Conservation (phyloP, 2,329 filamentous ascomycete genomes). For the Clonostachys byssicola region DNA sequence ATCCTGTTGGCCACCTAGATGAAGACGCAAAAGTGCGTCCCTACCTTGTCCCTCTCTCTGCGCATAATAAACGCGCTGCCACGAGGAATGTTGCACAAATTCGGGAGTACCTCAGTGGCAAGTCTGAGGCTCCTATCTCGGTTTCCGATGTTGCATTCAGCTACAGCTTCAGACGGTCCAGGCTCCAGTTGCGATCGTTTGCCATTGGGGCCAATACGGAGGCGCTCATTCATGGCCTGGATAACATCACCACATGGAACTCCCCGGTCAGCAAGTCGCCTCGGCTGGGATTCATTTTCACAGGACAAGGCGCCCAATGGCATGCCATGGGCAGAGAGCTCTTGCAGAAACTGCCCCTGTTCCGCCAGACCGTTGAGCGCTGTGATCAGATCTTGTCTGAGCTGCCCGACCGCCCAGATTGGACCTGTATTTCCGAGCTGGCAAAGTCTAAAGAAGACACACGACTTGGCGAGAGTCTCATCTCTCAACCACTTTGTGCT, state of each 20-base stretch:
- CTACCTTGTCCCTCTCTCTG: slow-evolving; percentile 12
- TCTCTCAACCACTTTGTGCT: slow-evolving; percentile 31
- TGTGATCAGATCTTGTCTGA: slow-evolving; percentile 16
- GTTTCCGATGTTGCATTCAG: slow-evolving; percentile 17
- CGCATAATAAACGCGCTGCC: slow-evolving; percentile 10
- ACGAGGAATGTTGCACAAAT: slow-evolving; percentile 4
- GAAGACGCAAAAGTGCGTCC: slow-evolving; percentile 2
- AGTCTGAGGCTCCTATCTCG: neutral
- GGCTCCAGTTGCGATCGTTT: slow-evolving; percentile 5
- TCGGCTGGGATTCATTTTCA: slow-evolving; percentile 21
- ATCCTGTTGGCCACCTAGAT: neutral
- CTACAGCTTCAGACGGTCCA: slow-evolving; percentile 7
- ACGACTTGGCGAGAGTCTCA: slow-evolving; percentile 12
- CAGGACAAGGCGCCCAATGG: slow-evolving; percentile 18
- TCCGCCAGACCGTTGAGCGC: slow-evolving; percentile 13
- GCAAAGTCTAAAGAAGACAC: slow-evolving; percentile 14
- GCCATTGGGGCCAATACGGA: neutral
- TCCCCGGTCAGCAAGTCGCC: slow-evolving; percentile 4
- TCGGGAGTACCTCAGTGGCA: slow-evolving; percentile 2
- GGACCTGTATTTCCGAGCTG: slow-evolving; percentile 17
- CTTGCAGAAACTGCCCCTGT: slow-evolving; percentile 4
- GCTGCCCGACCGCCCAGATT: slow-evolving; percentile 1
- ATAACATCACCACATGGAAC: neutral
- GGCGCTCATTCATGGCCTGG: slow-evolving; percentile 10
- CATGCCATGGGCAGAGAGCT: slow-evolving; percentile 13